A percentile compares a stretch with the other conserved stretches of the same genome.
These are phyloP conservation scores for Pythium oligandrum DNA, from an alignment of 352 stramenopile genomes.

Conservation along the genomic window DNA sequence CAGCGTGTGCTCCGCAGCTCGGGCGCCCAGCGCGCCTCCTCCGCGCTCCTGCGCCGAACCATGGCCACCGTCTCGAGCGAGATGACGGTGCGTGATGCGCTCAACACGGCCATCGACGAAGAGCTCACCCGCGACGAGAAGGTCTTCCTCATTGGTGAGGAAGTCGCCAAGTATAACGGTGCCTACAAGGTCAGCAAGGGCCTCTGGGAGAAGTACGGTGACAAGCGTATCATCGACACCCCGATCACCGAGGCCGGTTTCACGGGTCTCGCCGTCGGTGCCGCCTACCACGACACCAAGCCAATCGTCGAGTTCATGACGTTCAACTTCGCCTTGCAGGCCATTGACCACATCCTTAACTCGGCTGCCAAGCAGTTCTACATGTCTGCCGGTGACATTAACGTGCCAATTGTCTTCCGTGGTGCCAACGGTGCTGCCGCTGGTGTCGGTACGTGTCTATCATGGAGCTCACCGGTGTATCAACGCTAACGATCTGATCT, in stretches of 20 bases:
- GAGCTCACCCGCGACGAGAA: conserved; percentile 97
- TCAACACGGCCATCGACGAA: conserved; percentile 98
- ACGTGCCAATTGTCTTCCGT: conserved; percentile 99
- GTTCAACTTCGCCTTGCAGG: conserved; percentile 99
- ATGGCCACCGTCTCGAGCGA: conserved; percentile 75
- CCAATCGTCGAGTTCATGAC: conserved; percentile 99
- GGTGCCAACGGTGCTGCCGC: conserved; percentile 97
- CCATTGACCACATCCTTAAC: conserved; percentile 99
- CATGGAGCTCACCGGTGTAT: too few relatives aligned
- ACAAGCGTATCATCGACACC: conserved; percentile 99
- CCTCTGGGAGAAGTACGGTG: conserved; percentile 98
- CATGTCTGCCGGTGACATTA: conserved; percentile 98
- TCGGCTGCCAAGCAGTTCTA: conserved; percentile 99
- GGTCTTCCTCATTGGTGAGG: conserved; percentile 96
- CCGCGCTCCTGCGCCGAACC: conserved; percentile 33
- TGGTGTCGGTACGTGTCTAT: conserved; percentile 82
- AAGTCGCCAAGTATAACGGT: conserved; percentile 99
- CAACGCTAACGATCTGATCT: not conserved
- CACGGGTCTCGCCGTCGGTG: conserved; percentile 91
- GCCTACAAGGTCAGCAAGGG: conserved; percentile 99
- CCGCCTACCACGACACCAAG: conserved; percentile 96
- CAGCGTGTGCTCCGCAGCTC: conserved; percentile 38
- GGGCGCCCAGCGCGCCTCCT: conserved; percentile 10
- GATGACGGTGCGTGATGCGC: conserved; percentile 97
- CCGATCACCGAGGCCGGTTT: conserved; percentile 99